Conservation (phyloP, 2,329 filamentous ascomycete genomes). For the Trichoderma citrinoviride region DNA sequence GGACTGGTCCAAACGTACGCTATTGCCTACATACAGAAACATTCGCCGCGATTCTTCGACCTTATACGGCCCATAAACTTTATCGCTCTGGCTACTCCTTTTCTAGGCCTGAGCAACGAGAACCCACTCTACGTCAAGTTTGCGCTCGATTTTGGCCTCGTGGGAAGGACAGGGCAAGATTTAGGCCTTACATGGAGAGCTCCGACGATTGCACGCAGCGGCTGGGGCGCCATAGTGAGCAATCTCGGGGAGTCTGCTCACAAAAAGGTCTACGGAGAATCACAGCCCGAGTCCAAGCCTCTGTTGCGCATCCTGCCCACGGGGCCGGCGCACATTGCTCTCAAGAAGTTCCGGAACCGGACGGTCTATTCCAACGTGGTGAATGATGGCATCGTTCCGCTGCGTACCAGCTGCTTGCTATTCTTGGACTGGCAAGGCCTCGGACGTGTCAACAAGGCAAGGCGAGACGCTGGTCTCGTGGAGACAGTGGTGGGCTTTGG, state of each 20-base stretch:
- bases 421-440: constrained; percentile 97
- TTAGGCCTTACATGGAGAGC: constrained; percentile 91
- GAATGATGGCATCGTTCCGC: constrained; percentile 93
- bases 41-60: constrained; percentile 87
- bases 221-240: constrained; percentile 84
- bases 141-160: constrained; percentile 90
- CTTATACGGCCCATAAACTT: constrained; percentile 87
- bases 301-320: constrained; percentile 85
- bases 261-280: constrained; percentile 56
- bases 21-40: constrained; percentile 93
- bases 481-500: constrained; percentile 92
- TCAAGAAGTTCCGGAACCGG: constrained; percentile 84
- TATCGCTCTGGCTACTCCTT: constrained; percentile 80
- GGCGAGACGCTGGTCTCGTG: constrained; percentile 85
- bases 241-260: constrained; percentile 70
- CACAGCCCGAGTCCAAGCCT: constrained; percentile 80
- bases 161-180: constrained; percentile 94
- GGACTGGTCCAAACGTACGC: constrained; percentile 91
- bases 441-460: constrained; percentile 88
- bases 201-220: constrained; percentile 77
- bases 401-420: constrained; percentile 91
- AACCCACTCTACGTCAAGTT: constrained; percentile 98
- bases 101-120: constrained; percentile 91
- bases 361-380: constrained; percentile 97
- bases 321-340: constrained; percentile 81